Conservation (phyloP, 495 filamentous ascomycete species). For the Pyrenula massariospora region DNA sequence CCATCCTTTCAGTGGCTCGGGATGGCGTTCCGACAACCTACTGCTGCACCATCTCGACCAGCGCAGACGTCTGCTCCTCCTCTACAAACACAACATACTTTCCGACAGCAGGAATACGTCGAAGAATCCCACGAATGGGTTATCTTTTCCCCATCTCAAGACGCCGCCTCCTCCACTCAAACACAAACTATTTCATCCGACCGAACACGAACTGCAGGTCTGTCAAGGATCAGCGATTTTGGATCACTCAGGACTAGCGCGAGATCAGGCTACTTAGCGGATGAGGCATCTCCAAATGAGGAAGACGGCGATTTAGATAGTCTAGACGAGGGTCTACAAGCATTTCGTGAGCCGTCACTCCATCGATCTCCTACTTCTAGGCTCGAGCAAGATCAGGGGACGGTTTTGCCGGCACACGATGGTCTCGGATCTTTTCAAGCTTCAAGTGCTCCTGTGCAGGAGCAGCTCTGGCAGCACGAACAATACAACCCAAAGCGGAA, state of each 20-base stretch:
- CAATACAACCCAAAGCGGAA: slow-evolving; percentile 59
- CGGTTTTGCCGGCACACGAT: slow-evolving; percentile 81
- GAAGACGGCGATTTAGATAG: slow-evolving; percentile 67
- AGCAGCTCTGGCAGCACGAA: slow-evolving; percentile 79
- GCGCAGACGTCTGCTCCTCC: not conserved
- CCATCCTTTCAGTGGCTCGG: not conserved
- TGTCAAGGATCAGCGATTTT: slow-evolving; percentile 72
- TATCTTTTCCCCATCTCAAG: slow-evolving; percentile 68
- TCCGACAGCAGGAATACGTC: slow-evolving; percentile 19
- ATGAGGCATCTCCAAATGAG: slow-evolving; percentile 35
- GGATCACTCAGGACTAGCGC: slow-evolving; percentile 65
- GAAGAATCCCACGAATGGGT: slow-evolving; percentile 90
- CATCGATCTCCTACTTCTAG: slow-evolving; percentile 32
- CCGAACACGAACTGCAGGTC: slow-evolving; percentile 58
- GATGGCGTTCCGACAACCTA: slow-evolving; percentile 83
- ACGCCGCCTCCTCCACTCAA: slow-evolving; percentile 46
- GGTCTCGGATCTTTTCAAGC: slow-evolving; percentile 74
- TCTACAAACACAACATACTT: not conserved
- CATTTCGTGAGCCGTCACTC: slow-evolving; percentile 60
- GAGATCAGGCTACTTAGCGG: slow-evolving; percentile 28
- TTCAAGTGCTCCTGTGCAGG: slow-evolving; percentile 46
- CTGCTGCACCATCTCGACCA: slow-evolving; percentile 41
- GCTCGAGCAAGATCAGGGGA: slow-evolving; percentile 38
- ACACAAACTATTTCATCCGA: slow-evolving; percentile 64
- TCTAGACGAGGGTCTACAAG: slow-evolving; percentile 77